Base-by-base conservation (phyloP, 768 basidiomycete genomes). In the Tulasnella sp. region DNA sequence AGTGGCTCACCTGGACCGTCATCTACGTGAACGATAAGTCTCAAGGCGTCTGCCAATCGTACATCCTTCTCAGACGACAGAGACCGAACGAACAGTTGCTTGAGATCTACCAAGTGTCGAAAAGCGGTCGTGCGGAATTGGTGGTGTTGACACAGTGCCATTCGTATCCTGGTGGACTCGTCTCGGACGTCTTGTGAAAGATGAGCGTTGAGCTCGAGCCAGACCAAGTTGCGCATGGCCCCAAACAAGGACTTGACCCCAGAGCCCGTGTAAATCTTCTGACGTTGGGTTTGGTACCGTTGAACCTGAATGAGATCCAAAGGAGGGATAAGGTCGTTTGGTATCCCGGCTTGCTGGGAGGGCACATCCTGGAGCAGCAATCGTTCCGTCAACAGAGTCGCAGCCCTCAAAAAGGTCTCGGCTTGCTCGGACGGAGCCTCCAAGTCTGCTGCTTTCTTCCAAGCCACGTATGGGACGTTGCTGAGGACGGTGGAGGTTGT, bases 111-210 rank as follows among this genome's bases (percentile, higher is more conserved):
- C 48, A 95, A 87, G 83, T 94, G 92, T 16, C 92, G 89, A 82
- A 93, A 93, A 42, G 92, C 91, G 0, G 91, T 93, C 82, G 91
- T 90, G 7, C 93, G 90, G 84, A 95, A 94, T n/a, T 90, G 89
- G 36, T 87, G 86, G 74, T 89, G 88, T 80, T 89, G 88, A 82
- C 92, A 94, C 10, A 94, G 87, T 5, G 86, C 85, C 77, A 87
- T 85, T 12, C 93, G 90, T 74, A 95, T 87, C 24, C 85, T 85
- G 68, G 86, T 87, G 12, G 88, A 88, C 36, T 88, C 87, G 6
- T 83, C 82, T 24, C 91, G 88, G 8, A 92, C 85, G 18, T 87
- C 85, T 74, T 87, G 86, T 0, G 90, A 86, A 46, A 94, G 83
- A 75, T 87, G 83, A 10, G 83, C 78, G 81, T 92, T 92, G 75